Conservation (phyloP, 306 rosid genomes). For the Fagus crenata region DNA sequence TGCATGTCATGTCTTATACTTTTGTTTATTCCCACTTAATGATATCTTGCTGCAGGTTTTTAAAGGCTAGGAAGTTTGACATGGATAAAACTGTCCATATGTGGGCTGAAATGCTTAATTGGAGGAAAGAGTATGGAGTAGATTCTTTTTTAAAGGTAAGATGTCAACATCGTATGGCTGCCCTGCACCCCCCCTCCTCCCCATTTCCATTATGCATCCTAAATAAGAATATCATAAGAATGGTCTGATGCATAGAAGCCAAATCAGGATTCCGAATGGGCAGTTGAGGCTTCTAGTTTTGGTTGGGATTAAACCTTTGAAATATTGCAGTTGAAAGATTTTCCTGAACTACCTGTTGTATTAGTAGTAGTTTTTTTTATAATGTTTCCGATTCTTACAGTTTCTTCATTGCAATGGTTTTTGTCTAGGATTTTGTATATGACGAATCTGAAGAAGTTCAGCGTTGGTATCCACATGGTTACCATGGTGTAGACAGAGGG, state of each 20-base stretch:
- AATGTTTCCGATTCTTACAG: slow-evolving; percentile 33
- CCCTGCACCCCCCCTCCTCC: background rate
- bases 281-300: slow-evolving; percentile 26
- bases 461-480: slow-evolving; percentile 85
- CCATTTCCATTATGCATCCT: background rate
- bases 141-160: slow-evolving; percentile 79
- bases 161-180: background rate
- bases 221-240: background rate
- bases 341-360: slow-evolving; percentile 21
- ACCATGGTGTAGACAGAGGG: slow-evolving; percentile 92
- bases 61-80: slow-evolving; percentile 92
- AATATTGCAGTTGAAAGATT: slow-evolving; percentile 11
- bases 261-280: slow-evolving; percentile 27
- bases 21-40: slow-evolving; percentile 15
- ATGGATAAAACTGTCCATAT: slow-evolving; percentile 75
- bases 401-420: slow-evolving; percentile 16
- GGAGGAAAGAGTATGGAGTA: slow-evolving; percentile 76
- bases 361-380: slow-evolving; percentile 20
- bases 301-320: slow-evolving; percentile 20
- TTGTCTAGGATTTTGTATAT: slow-evolving; percentile 67
- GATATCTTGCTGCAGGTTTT: slow-evolving; percentile 62
- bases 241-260: background rate
- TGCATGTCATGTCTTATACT: background rate
- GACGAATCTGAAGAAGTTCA: slow-evolving; percentile 82
- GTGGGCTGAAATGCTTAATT: slow-evolving; percentile 92